Evolutionary conservation across 495 filamentous ascomycete species (phyloP).

Genomic region (Cudoniella acicularis): DNA sequence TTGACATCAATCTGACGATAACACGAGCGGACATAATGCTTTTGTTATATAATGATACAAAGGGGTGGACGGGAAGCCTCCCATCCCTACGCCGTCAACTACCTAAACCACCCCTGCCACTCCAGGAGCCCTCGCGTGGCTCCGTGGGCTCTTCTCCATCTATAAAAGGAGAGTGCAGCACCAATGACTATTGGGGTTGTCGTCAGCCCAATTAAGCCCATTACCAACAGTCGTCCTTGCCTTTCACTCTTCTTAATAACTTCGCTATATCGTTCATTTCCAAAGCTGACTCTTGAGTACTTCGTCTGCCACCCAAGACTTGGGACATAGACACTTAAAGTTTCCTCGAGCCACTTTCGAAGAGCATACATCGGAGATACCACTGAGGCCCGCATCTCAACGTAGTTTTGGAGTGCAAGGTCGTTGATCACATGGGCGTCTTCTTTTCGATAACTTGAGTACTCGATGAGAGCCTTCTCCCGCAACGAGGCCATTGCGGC

Average conservation of each 20-base stretch:
- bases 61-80: too few relatives aligned
- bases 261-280: constrained; percentile 85
- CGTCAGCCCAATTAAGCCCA: not conserved
- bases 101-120: not conserved
- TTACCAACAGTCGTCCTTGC: constrained; percentile 55
- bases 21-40: too few relatives aligned
- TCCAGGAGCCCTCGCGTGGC: not conserved
- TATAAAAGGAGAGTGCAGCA: not conserved
- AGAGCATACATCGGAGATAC: constrained; percentile 68
- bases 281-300: constrained; percentile 90
- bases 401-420: constrained; percentile 84
- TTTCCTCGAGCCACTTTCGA: constrained; percentile 83
- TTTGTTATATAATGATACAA: too few relatives aligned
- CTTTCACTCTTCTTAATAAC: constrained; percentile 62
- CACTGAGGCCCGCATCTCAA: constrained; percentile 87
- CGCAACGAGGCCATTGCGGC: constrained; percentile 25
- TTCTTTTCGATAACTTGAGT: constrained; percentile 63
- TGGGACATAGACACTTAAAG: constrained; percentile 71
- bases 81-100: not conserved
- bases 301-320: constrained; percentile 82
- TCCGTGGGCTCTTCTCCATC: not conserved
- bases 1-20: too few relatives aligned
- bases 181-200: constrained; percentile 1
- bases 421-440: constrained; percentile 92
- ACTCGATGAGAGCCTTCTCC: constrained; percentile 63